phyloP scores from a whole-genome alignment of 2,329 filamentous ascomycete genomes.

The Aspergillus sp. region DNA sequence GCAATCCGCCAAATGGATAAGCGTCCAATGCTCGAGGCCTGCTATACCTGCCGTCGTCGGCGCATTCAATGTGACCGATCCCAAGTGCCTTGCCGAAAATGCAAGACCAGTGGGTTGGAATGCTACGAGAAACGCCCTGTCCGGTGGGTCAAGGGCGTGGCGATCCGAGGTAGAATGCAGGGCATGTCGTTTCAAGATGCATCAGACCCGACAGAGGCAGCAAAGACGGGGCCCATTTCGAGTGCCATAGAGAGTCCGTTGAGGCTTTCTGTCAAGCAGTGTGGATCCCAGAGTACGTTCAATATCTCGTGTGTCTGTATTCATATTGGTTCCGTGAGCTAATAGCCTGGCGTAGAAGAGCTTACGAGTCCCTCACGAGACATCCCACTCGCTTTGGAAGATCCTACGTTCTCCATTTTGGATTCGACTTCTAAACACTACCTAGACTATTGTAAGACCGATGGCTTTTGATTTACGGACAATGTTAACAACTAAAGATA shows the following conservation, averaged over 20 bases:
- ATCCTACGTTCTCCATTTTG: slow-evolving; percentile 13
- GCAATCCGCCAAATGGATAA: neutral
- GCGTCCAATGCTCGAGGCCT: slow-evolving; percentile 18
- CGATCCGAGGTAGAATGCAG: slow-evolving; percentile 32
- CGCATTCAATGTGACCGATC: slow-evolving; percentile 36
- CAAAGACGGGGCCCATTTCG: neutral
- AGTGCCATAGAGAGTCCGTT: neutral
- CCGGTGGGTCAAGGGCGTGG: slow-evolving; percentile 37
- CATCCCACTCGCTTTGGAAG: slow-evolving; percentile 15
- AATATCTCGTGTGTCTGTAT: too few relatives aligned
- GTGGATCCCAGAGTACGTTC: neutral
- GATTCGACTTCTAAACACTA: slow-evolving; percentile 28
- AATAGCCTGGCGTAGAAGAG: neutral
- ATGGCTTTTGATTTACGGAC: neutral
- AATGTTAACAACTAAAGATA: slow-evolving; percentile 21
- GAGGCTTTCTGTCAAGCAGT: neutral
- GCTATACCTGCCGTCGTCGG: slow-evolving; percentile 37
- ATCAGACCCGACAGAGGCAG: neutral
- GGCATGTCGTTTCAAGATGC: slow-evolving; percentile 20
- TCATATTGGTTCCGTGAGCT: neutral
- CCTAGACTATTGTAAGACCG: slow-evolving; percentile 31
- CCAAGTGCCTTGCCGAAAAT: slow-evolving; percentile 31
- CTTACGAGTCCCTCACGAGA: neutral
- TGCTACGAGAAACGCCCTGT: slow-evolving; percentile 33
- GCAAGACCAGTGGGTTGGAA: slow-evolving; percentile 31